Conservation (phyloP, 805 yeast species). For the Zygosaccharomyces kombuchaensis region DNA sequence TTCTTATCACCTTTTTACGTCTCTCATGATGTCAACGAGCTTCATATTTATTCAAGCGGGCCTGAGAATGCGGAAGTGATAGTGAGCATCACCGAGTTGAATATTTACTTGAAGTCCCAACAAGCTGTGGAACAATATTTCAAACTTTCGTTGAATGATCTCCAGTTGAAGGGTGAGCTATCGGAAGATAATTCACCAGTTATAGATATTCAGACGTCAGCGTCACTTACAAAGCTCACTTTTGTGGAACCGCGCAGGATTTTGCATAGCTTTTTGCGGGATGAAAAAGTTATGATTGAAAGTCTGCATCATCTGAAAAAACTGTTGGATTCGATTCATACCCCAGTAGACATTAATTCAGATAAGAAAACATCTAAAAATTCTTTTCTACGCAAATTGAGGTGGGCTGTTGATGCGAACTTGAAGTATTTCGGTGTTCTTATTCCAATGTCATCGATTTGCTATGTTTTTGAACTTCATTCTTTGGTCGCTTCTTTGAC, state of each 20-base stretch:
- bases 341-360: not conserved
- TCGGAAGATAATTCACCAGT: constrained; percentile 10
- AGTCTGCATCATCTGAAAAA: constrained; percentile 17
- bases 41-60: constrained; percentile 19
- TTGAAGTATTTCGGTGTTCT: constrained; percentile 29
- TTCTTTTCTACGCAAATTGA: not conserved
- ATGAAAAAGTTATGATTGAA: constrained; percentile 23
- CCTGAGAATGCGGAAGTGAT: constrained; percentile 15
- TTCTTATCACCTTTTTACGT: constrained; percentile 24
- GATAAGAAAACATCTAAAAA: not conserved
- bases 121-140: constrained; percentile 28
- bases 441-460: constrained; percentile 27
- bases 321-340: constrained; percentile 9
- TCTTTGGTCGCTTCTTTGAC: constrained; percentile 18
- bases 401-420: constrained; percentile 23
- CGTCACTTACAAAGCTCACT: constrained; percentile 26
- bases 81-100: constrained; percentile 24
- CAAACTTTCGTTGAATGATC: constrained; percentile 25
- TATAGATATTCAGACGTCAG: constrained; percentile 12
- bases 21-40: constrained; percentile 23
- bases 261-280: constrained; percentile 24
- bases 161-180: constrained; percentile 14
- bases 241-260: constrained; percentile 30
- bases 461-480: constrained; percentile 30
- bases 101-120: constrained; percentile 24